Base-by-base conservation (phyloP, 1,284 basidiomycete species). In the Apiotrichum laibachii region DNA sequence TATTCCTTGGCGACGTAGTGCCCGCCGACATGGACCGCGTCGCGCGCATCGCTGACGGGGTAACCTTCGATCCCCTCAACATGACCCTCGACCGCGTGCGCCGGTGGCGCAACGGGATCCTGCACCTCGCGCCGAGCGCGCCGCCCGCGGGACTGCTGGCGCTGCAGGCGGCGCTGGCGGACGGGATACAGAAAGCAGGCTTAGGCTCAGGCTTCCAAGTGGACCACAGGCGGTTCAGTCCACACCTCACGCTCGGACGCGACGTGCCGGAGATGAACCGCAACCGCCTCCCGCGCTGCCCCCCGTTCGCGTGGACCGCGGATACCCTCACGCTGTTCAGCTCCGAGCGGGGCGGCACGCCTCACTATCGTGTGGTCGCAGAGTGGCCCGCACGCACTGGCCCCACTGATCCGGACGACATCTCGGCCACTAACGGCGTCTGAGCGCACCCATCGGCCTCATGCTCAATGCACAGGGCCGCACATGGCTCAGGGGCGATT, bases 191-290 rank as follows among this genome's bases (percentile, higher is more conserved):
- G n/a, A n/a, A n/a, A n/a, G n/a, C n/a, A n/a, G n/a, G n/a, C 11
- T n/a, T 15, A 1, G 47, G 19, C 3, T 35, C 44, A 2, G 54
- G 54, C 4, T 2, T 37, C n/a, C 33, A n/a, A 13, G 18, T 34
- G 39, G 54, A 55, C 15, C 13, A 26, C 11, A 43, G 50, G 22
- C 37, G 21, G n/a, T 57, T 33, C 45, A 34, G 16, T 2, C 50
- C 56, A 13, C 56, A 57, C 19, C 42, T 57, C 26, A 57, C 56
- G 3, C 44, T 57, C 9, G 50, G 50, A 13, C 50, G 56, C 35
- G 56, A 34, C 22, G 42, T 35, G 18, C 54, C 54, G 13, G 18
- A 12, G 9, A 15, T 16, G 13, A 7, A 12, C 13, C 18, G 5
- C 18, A 12, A 21, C 40, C 15, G 47, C 13, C 11, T 55, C 1